These are phyloP conservation scores for Ophiostoma quercus DNA, from an alignment of 2,329 filamentous ascomycete genomes.

Conservation along the genomic window DNA sequence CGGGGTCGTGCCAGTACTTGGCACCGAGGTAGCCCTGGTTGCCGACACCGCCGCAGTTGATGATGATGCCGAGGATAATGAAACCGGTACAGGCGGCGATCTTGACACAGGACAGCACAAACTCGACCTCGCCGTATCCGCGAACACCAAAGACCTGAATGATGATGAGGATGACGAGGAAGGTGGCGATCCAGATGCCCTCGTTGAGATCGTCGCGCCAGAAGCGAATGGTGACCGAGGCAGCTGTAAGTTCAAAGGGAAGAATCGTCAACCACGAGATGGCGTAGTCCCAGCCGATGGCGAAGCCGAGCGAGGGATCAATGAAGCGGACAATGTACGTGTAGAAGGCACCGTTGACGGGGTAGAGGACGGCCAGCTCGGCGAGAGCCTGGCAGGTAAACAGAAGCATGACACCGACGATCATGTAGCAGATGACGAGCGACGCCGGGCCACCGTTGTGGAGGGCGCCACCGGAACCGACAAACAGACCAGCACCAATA, in stretches of 20 bases:
- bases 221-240: constrained; percentile 49
- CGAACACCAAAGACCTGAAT: constrained; percentile 54
- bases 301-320: constrained; percentile 54
- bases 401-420: constrained; percentile 55
- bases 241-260: constrained; percentile 52
- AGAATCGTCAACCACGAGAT: constrained; percentile 46
- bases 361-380: constrained; percentile 55
- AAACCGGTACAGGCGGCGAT: constrained; percentile 56
- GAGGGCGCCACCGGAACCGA: constrained; percentile 59
- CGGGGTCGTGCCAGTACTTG: constrained; percentile 54
- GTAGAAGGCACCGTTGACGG: constrained; percentile 58
- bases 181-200: constrained; percentile 53
- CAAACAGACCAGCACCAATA: constrained; percentile 59
- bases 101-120: constrained; percentile 53
- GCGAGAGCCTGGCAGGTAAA: constrained; percentile 56
- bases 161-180: constrained; percentile 46
- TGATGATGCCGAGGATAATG: constrained; percentile 58
- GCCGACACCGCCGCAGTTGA: constrained; percentile 54
- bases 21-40: constrained; percentile 55
- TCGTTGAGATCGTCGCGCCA: constrained; percentile 49
- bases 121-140: constrained; percentile 58
- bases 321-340: constrained; percentile 58
- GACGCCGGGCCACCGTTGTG: constrained; percentile 54
- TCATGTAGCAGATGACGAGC: constrained; percentile 47
- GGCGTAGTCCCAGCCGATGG: constrained; percentile 51